Base-by-base conservation (phyloP, 2,329 filamentous ascomycete species). In the Fusarium penzigii region DNA sequence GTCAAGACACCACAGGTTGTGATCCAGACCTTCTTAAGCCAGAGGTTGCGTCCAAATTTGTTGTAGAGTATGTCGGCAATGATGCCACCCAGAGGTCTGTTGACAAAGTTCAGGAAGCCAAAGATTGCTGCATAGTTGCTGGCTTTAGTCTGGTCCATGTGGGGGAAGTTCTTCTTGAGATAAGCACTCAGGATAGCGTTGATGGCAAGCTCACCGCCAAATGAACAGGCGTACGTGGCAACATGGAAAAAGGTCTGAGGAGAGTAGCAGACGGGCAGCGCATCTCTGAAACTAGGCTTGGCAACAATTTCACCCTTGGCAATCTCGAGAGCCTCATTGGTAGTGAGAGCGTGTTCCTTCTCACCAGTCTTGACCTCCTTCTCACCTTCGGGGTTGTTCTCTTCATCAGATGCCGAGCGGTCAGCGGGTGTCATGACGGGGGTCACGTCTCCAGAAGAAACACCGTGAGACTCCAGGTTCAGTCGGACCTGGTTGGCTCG, bases 121-220 rank as follows among this genome's bases (percentile, higher is more conserved):
- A 90, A 91, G 77, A 89, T 89, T 58, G 88, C 69, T 13, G 87
- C 87, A 79, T 86, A 84, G 68, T 80, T 78, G 56, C 82, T 78
- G 0, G 82, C 78, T 13, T 72, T 70, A 2, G 83, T 84, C 68
- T 85, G 79, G 16, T 75, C 74, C 2, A 86, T 75, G n/a, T 65
- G 49, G 1, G 82, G 81, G 67, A 85, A 86, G 72, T 83, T 84
- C 62, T 78, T 76, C 59, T 78, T 71, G 71, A 84, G 84, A 74
- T 84, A 86, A 2, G 79, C 71, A 44, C 78, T 76, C 20, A 87
- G 77, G 40, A 85, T 72, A 5, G 79, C 72, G 74, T 87, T 85
- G 70, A 87, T 79, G 55, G 84, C 79, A 16, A 86, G 76, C 67
- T 87, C 84, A 41, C 75, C 78, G 42, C 84, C 84, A 60, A 87